A percentile compares a stretch with the other conserved stretches of the same genome.
Conservation (phyloP, 2,329 filamentous ascomycete species). For the Setomelanomma holmii region DNA sequence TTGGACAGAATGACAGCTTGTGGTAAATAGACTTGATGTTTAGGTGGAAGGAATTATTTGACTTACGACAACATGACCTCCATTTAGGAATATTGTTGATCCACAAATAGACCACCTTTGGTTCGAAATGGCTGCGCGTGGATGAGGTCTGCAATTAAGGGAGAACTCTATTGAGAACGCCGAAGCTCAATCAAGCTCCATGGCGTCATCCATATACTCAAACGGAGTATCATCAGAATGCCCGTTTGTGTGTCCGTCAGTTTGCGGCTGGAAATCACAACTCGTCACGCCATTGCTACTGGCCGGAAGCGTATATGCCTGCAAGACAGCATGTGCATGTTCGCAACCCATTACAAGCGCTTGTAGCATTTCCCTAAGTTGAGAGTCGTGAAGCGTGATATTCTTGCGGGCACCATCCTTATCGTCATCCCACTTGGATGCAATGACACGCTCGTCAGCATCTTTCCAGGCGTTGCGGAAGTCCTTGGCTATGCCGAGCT, state of each 20-base stretch:
- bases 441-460: constrained; percentile 56
- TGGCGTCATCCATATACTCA: constrained; percentile 46
- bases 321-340: constrained; percentile 57
- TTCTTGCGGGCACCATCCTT: constrained; percentile 34
- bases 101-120: too few relatives aligned
- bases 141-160: too few relatives aligned
- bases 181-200: constrained; percentile 41
- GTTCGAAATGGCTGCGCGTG: too few relatives aligned
- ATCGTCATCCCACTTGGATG: constrained; percentile 16
- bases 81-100: too few relatives aligned
- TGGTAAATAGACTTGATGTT: too few relatives aligned
- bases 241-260: constrained; percentile 12
- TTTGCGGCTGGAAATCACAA: constrained; percentile 28
- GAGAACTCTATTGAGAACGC: neutral
- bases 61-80: too few relatives aligned
- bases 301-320: constrained; percentile 10
- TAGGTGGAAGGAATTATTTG: too few relatives aligned
- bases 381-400: constrained; percentile 64
- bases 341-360: constrained; percentile 67
- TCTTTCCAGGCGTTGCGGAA: constrained; percentile 77
- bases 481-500: constrained; percentile 71
- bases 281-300: constrained; percentile 20
- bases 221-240: constrained; percentile 33
- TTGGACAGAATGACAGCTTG: too few relatives aligned
- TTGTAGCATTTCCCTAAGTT: constrained; percentile 66